phyloP scores from a whole-genome alignment of 192 early-diverging fungal species.

The Coemansia erecta region DNA sequence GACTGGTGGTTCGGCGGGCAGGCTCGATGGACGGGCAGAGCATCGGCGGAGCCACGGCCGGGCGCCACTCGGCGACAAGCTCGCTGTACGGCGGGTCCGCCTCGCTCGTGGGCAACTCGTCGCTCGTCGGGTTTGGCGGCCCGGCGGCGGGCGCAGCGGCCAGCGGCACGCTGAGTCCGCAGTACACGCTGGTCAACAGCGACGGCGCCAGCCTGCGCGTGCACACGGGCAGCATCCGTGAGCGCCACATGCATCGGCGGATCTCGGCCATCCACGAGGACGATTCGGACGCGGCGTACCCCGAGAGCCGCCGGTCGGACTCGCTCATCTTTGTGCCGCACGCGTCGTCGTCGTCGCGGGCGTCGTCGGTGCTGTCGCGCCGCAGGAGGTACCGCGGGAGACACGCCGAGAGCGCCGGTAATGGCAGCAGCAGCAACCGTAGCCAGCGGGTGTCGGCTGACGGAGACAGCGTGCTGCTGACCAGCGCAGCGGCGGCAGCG shows the following conservation, averaged over 20 bases:
- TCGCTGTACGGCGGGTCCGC: slow-evolving; percentile 22
- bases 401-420: background rate
- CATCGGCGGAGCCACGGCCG: background rate
- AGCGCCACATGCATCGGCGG: slow-evolving; percentile 35
- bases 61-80: slow-evolving; percentile 14
- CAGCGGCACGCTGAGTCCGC: slow-evolving; percentile 44
- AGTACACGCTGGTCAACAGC: slow-evolving; percentile 46
- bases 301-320: slow-evolving; percentile 26
- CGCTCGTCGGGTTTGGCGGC: background rate
- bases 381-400: slow-evolving; percentile 7
- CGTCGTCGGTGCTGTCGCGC: slow-evolving; percentile 11
- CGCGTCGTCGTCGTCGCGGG: background rate
- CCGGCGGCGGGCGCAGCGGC: background rate
- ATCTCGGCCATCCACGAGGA: slow-evolving; percentile 41
- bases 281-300: slow-evolving; percentile 27
- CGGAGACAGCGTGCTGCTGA: slow-evolving; percentile 6
- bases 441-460: background rate
- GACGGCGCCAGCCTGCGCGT: slow-evolving; percentile 48
- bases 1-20: background rate
- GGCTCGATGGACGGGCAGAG: background rate
- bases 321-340: slow-evolving; percentile 20
- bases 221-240: slow-evolving; percentile 50
- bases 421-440: background rate
- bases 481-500: background rate
- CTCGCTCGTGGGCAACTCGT: slow-evolving; percentile 12